phyloP scores from a whole-genome alignment of 2,329 filamentous ascomycete genomes.

The Byssothecium circinans region DNA sequence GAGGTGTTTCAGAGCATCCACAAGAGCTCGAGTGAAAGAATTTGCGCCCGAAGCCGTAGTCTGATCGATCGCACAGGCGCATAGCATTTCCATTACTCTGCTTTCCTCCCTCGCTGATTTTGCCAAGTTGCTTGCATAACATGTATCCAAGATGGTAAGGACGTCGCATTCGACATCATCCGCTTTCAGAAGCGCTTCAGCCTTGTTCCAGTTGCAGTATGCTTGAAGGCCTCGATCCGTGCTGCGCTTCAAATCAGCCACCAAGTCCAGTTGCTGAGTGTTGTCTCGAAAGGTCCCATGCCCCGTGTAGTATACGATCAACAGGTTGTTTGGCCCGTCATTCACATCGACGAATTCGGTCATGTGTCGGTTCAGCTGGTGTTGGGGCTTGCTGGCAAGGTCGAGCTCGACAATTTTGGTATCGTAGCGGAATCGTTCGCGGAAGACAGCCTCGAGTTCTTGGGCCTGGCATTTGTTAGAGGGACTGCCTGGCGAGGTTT shows the following conservation, averaged over 20 bases:
- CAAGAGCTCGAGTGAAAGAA: constrained; percentile 41
- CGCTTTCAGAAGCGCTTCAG: constrained; percentile 30
- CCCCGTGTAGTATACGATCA: constrained; percentile 47
- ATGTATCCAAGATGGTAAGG: constrained; percentile 44
- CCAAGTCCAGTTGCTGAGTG: constrained; percentile 29
- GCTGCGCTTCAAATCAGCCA: constrained; percentile 17
- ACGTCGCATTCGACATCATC: constrained; percentile 39
- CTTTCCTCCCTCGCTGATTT: constrained; percentile 29
- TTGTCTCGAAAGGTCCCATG: constrained; percentile 34
- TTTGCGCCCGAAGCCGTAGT: constrained; percentile 33
- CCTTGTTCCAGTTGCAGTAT: constrained; percentile 39
- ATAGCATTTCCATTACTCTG: constrained; percentile 38
- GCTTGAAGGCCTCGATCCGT: constrained; percentile 24
- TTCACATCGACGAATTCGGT: constrained; percentile 30
- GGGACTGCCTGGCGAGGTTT: neutral
- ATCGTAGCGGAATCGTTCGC: constrained; percentile 31
- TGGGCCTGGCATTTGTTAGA: constrained; percentile 21
- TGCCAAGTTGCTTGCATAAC: constrained; percentile 40
- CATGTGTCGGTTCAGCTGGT: constrained; percentile 36
- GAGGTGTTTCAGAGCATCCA: constrained; percentile 31
- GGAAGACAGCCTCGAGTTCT: constrained; percentile 34
- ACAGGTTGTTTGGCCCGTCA: constrained; percentile 34
- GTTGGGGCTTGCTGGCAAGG: constrained; percentile 33
- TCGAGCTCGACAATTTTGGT: constrained; percentile 39
- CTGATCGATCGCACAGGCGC: constrained; percentile 30